Conservation (phyloP, 495 filamentous ascomycete genomes). For the Penicillium turbatum region DNA sequence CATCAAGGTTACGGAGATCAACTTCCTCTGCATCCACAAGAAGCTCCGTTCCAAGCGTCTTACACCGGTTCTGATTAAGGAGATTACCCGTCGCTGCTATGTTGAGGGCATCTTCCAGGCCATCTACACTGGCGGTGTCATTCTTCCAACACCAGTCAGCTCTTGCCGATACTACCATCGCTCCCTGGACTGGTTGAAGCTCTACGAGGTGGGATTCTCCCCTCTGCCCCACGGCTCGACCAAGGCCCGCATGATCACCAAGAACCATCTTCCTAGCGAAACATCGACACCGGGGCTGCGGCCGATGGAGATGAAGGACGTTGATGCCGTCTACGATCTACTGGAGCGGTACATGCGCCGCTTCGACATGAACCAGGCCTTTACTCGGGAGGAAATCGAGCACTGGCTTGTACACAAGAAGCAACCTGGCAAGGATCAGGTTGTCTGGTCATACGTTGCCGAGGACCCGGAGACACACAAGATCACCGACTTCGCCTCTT, state of each 20-base stretch:
- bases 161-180: constrained; percentile 95
- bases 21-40: constrained; percentile 97
- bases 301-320: constrained; percentile 74
- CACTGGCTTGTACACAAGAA: constrained; percentile 81
- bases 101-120: constrained; percentile 80
- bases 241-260: constrained; percentile 70
- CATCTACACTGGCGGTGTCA: constrained; percentile 87
- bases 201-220: constrained; percentile 89
- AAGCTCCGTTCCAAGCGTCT: constrained; percentile 91
- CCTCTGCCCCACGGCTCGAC: constrained; percentile 76
- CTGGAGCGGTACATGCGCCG: constrained; percentile 73
- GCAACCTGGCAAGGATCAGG: constrained; percentile 59
- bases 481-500: constrained; percentile 94
- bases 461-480: constrained; percentile 70
- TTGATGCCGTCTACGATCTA: constrained; percentile 69
- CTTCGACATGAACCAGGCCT: constrained; percentile 80
- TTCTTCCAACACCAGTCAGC: constrained; percentile 83
- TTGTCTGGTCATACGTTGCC: constrained; percentile 88
- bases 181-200: constrained; percentile 87
- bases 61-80: constrained; percentile 90
- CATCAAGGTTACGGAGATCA: constrained; percentile 82
- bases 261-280: constrained; percentile 68
- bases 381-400: constrained; percentile 70
- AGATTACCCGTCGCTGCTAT: constrained; percentile 90
- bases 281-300: constrained; percentile 71